These are phyloP conservation scores for Prunus padus DNA, from an alignment of 306 rosid species.

Conservation along the genomic window DNA sequence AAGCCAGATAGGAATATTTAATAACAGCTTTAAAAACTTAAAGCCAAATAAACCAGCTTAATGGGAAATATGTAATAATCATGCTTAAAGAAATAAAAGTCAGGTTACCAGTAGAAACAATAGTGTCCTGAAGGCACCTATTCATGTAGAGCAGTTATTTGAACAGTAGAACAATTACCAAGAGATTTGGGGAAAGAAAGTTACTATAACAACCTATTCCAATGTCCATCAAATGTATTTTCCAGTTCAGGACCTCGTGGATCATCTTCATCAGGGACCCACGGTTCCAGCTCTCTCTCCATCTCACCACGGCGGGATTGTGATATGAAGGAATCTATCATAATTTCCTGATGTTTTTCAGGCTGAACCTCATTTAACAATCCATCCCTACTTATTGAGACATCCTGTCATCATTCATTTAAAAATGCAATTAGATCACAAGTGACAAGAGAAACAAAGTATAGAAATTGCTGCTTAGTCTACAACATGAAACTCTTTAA, in stretches of 20 bases:
- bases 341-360: slow-evolving; percentile 62
- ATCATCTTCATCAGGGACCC: slow-evolving; percentile 90
- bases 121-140: not conserved
- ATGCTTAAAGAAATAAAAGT: not conserved
- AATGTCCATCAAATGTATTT: slow-evolving; percentile 63
- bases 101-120: not conserved
- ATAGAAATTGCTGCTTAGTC: not conserved
- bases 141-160: slow-evolving; percentile 12
- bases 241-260: slow-evolving; percentile 85
- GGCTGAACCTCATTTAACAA: slow-evolving; percentile 47
- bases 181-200: slow-evolving; percentile 35
- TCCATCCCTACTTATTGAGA: slow-evolving; percentile 60
- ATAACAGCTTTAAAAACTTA: not conserved
- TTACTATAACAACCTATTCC: slow-evolving; percentile 73
- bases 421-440: slow-evolving; percentile 20
- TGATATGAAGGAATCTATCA: slow-evolving; percentile 85
- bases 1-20: not conserved
- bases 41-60: not conserved
- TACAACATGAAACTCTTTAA: not conserved
- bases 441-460: not conserved
- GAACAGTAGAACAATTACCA: slow-evolving; percentile 25
- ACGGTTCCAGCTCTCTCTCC: slow-evolving; percentile 83
- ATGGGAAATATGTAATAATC: not conserved
- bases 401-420: slow-evolving; percentile 56
- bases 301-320: slow-evolving; percentile 62